Evolutionary conservation across 1,139 yeast genomes (phyloP), one percentile per base, ranked within the genome.

Genomic region (Zygoascus meyerae): DNA sequence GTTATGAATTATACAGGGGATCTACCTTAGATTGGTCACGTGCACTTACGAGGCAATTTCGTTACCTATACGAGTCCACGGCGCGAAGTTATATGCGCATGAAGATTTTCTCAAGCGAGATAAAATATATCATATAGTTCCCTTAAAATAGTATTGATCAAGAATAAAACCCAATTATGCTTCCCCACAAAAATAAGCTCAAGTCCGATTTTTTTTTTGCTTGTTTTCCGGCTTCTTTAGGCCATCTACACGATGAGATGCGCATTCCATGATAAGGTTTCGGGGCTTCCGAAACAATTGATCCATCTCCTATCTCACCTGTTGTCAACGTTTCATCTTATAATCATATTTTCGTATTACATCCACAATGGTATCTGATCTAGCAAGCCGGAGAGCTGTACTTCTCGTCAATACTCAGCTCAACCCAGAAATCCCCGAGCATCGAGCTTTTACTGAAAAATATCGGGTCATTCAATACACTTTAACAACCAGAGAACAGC

Each of bases 401-500:
- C 39, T 41, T 12, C 36, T 41, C 12, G 21, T 39, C 16, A 40
- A 38, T 30, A 17, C 33, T 10, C 29, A 32, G n/a, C 36, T 30
- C 29, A 40, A 43, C 21, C 31, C 21, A 6, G n/a, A 36, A n/a
- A 31, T 36, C 16, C 39, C 37, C 8, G 48, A 41, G 17, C 35
- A 40, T 16, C 35, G 35, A 26, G n/a, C 15, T 7, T 40, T 47
- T 17, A 33, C 32, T 9, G 36, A 40, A n/a, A 43, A 40, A 31
- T 47, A 39, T 34, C 35, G 44, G 5, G 42, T 42, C 33, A 30
- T 46, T 11, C 32, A 43, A 30, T 46, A 46, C 48, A 33, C 21
- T 5, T 26, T 42, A 16, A 38, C 55, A 8, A 45, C 59, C 5
- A 45, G 52, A 18, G 53, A 51, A 12, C 47, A 57, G 45, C 40